A percentile compares a stretch with the other conserved stretches of the same genome.
These are phyloP conservation scores for Malassezia furfur DNA, from an alignment of 1,284 basidiomycete species.

Conservation along the genomic window DNA sequence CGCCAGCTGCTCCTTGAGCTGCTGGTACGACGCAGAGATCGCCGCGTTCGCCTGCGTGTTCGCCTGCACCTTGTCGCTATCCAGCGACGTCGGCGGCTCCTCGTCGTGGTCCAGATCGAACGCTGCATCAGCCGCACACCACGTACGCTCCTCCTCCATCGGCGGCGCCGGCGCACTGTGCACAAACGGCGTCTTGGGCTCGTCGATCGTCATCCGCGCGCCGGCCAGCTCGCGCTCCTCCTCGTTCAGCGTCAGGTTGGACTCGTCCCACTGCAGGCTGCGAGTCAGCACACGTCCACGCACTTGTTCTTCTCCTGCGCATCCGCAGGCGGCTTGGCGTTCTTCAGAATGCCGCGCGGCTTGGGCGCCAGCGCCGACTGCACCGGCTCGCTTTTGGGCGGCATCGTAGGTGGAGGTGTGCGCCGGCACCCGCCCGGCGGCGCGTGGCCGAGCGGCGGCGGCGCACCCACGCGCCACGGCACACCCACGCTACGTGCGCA, in stretches of 20 bases:
- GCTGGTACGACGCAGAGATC: not conserved
- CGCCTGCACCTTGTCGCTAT: constrained; percentile 24
- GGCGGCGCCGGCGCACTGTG: constrained; percentile 27
- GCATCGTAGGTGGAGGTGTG: not conserved
- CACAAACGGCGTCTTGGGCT: constrained; percentile 48
- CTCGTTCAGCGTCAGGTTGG: constrained; percentile 43
- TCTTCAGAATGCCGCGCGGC: constrained; percentile 45
- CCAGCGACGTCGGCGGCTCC: not conserved
- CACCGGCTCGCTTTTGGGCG: constrained; percentile 37
- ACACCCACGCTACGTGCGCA: too few relatives aligned
- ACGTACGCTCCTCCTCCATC: constrained; percentile 27
- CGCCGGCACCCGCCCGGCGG: too few relatives aligned
- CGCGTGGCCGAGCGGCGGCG: not conserved
- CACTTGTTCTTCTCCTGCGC: constrained; percentile 20
- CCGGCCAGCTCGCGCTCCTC: constrained; percentile 37
- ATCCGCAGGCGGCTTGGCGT: constrained; percentile 22
- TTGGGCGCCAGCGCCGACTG: constrained; percentile 37
- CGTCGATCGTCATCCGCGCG: constrained; percentile 47
- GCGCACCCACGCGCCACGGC: not conserved
- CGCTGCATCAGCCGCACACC: constrained; percentile 11
- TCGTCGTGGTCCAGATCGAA: constrained; percentile 32
- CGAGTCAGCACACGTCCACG: not conserved
- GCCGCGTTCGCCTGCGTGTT: constrained; percentile 38
- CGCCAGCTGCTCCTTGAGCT: not conserved
- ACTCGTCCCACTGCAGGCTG: constrained; percentile 45